Conservation (phyloP, 2,329 filamentous ascomycete genomes). For the Phyllosticta ampelicida region DNA sequence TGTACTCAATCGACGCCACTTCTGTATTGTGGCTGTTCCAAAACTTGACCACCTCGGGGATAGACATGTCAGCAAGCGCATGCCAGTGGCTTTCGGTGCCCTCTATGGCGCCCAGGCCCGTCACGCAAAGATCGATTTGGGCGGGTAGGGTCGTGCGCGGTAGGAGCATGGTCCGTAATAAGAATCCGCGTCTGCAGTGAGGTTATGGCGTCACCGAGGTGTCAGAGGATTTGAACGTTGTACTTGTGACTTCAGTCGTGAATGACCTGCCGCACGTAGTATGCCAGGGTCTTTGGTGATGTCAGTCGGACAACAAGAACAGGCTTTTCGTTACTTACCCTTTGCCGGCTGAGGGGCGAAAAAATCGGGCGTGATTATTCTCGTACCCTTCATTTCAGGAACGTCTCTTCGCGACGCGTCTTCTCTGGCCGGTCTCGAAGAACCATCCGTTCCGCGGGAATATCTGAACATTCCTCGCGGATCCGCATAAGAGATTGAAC, state of each 20-base stretch:
- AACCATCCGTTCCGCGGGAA: constrained; percentile 25
- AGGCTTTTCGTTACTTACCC: constrained; percentile 11
- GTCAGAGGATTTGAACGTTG: constrained; percentile 22
- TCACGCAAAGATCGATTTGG: constrained; percentile 5
- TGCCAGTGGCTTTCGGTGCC: constrained; percentile 4
- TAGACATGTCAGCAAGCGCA: not conserved
- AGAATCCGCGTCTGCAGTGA: constrained; percentile 27
- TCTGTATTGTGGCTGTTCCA: not conserved
- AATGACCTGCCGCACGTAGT: constrained; percentile 23
- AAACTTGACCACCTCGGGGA: constrained; percentile 5
- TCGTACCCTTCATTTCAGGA: constrained; percentile 19
- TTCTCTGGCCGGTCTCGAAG: constrained; percentile 30
- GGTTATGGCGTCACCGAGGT: constrained; percentile 24
- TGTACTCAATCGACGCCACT: constrained; percentile 4
- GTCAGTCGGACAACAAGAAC: not conserved
- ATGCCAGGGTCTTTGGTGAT: constrained; percentile 1
- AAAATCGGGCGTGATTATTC: constrained; percentile 19
- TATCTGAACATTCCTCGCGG: constrained; percentile 20
- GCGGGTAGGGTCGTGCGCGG: not conserved
- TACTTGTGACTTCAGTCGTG: constrained; percentile 26
- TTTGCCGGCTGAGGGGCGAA: constrained; percentile 21
- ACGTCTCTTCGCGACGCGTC: constrained; percentile 12
- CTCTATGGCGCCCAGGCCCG: constrained; percentile 5
- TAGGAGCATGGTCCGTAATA: constrained; percentile 27
- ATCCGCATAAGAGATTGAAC: constrained; percentile 28